Evolutionary conservation across 257 asterid genomes (phyloP).

Genomic region (Nicotiana knightiana): DNA sequence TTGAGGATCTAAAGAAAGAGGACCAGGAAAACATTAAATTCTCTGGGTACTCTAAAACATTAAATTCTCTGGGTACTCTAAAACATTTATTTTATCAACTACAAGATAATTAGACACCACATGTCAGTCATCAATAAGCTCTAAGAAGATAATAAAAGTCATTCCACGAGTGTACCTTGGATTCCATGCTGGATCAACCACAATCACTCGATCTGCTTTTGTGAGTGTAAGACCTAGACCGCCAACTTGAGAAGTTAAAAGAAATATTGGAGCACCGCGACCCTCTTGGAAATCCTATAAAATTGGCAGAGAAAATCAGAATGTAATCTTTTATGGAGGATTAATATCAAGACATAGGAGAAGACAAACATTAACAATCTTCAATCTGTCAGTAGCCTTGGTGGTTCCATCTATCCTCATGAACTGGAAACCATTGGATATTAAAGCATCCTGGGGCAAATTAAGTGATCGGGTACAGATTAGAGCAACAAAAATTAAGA

Average conservation of each 20-base stretch:
- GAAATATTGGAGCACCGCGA: slow-evolving; percentile 67
- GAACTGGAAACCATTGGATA: slow-evolving; percentile 49
- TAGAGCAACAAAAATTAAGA: not conserved
- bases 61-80: not conserved
- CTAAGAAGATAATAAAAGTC: not conserved
- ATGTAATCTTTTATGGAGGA: slow-evolving; percentile 1
- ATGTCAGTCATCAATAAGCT: not conserved
- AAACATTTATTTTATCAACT: not conserved
- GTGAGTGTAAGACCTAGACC: slow-evolving; percentile 97
- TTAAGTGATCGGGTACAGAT: not conserved
- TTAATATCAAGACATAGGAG: slow-evolving; percentile 6
- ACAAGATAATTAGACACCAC: not conserved
- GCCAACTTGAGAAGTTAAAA: slow-evolving; percentile 93
- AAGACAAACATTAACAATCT: slow-evolving; percentile 67
- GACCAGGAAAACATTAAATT: not conserved
- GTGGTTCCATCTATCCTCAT: slow-evolving; percentile 91
- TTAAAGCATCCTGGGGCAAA: slow-evolving; percentile 53
- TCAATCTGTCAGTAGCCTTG: slow-evolving; percentile 65
- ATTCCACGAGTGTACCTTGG: slow-evolving; percentile 54
- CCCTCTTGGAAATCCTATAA: slow-evolving; percentile 93
- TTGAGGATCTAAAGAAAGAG: not conserved
- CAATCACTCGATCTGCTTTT: slow-evolving; percentile 94
- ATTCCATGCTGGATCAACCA: slow-evolving; percentile 98
- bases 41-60: not conserved
- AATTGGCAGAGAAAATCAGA: slow-evolving; percentile 7